A percentile compares a stretch with the other conserved stretches of the same genome.
Conservation (phyloP, 768 basidiomycete species). For the Leccinum boreale region DNA sequence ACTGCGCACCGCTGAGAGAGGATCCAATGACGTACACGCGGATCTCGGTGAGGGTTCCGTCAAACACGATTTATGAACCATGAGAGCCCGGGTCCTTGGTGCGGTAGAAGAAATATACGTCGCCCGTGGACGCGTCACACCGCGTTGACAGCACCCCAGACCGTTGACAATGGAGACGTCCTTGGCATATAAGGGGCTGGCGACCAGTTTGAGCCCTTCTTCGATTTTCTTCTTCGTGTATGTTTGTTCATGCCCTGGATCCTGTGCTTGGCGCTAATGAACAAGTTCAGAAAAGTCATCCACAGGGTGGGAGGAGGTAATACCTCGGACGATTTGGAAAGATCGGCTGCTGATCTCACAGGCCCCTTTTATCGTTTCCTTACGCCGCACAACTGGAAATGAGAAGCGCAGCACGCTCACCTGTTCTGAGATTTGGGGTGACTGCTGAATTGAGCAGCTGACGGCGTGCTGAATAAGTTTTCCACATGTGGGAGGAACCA, state of each 20-base stretch:
- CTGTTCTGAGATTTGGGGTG: not conserved
- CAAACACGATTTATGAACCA: conserved; percentile 24
- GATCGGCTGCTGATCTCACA: not conserved
- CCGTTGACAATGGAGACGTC: conserved; percentile 2
- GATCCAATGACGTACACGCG: conserved; percentile 54
- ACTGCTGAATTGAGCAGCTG: not conserved
- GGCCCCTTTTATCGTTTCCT: not conserved
- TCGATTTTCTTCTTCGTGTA: conserved; percentile 3
- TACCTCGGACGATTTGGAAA: not conserved
- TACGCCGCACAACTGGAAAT: not conserved
- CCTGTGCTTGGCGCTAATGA: not conserved
- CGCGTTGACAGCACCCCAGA: conserved; percentile 7
- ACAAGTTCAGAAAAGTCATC: conserved; percentile 1
- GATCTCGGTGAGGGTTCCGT: conserved; percentile 65
- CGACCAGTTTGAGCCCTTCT: conserved; percentile 1
- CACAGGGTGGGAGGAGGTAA: not conserved
- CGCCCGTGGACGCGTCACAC: conserved; percentile 3
- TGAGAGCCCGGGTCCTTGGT: not conserved
- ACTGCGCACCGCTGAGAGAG: conserved; percentile 4
- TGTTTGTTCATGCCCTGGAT: not conserved
- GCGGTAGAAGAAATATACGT: conserved; percentile 10
- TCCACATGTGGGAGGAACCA: no score
- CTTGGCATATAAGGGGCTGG: conserved; percentile 1
- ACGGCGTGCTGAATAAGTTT: no score
- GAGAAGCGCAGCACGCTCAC: not conserved